Evolutionary conservation across 768 basidiomycete species (phyloP).

Genomic region (Termitomyces sp.): DNA sequence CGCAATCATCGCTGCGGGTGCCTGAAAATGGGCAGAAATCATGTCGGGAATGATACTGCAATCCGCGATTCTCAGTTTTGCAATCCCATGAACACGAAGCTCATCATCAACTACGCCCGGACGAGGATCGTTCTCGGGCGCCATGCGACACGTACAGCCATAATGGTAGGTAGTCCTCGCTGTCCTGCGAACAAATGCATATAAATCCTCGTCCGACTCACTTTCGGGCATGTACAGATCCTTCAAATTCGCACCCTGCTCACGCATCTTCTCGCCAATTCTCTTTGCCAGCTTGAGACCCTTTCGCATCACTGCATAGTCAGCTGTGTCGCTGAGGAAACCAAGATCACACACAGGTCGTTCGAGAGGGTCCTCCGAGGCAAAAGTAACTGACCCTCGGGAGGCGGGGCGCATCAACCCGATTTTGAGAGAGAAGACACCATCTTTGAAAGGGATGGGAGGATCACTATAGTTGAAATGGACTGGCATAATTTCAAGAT

Average conservation of each 20-base stretch:
- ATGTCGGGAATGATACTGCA: slow-evolving; percentile 24
- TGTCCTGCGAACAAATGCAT: slow-evolving; percentile 18
- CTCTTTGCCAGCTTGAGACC: slow-evolving; percentile 15
- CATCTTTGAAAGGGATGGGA: not conserved
- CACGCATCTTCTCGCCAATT: slow-evolving; percentile 18
- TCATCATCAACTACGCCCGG: slow-evolving; percentile 41
- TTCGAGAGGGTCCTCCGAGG: slow-evolving; percentile 22
- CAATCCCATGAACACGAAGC: slow-evolving; percentile 38
- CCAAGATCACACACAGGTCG: slow-evolving; percentile 24
- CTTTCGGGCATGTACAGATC: slow-evolving; percentile 18
- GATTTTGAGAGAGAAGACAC: slow-evolving; percentile 4
- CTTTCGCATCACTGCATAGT: slow-evolving; percentile 20
- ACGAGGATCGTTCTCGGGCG: slow-evolving; percentile 14
- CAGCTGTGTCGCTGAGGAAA: slow-evolving; percentile 19
- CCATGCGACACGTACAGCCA: slow-evolving; percentile 29
- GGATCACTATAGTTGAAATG: slow-evolving; percentile 1
- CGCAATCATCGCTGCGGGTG: slow-evolving; percentile 26
- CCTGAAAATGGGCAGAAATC: slow-evolving; percentile 25
- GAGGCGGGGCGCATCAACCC: slow-evolving; percentile 12
- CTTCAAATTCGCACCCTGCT: slow-evolving; percentile 17
- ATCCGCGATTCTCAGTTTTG: slow-evolving; percentile 36
- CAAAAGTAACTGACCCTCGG: slow-evolving; percentile 15
- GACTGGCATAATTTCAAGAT: slow-evolving; percentile 3
- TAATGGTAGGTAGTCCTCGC: slow-evolving; percentile 25
- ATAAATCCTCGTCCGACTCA: slow-evolving; percentile 21